A percentile compares a stretch with the other conserved stretches of the same genome.
Conservation (phyloP, 208 protist genomes). For the Trichomonas gallinae region DNA sequence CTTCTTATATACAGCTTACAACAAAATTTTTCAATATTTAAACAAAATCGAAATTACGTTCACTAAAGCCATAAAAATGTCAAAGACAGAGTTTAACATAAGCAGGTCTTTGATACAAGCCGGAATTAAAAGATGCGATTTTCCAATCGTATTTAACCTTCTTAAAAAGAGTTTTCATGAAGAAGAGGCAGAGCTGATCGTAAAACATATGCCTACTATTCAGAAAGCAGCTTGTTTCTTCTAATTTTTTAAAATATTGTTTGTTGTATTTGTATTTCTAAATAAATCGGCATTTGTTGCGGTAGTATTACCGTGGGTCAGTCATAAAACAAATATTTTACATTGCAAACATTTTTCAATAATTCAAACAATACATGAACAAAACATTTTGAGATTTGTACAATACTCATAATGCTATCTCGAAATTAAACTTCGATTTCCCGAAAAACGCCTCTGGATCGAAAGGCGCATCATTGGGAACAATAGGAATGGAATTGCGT, state of each 20-base stretch:
- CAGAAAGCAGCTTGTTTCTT: background rate
- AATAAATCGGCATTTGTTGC: too few relatives aligned
- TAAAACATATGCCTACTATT: background rate
- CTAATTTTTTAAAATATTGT: background rate
- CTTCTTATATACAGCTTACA: background rate
- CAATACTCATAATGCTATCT: too few relatives aligned
- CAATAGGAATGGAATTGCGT: background rate
- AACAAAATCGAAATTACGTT: background rate
- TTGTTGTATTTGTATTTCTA: background rate
- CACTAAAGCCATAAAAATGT: background rate
- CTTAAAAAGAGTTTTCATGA: background rate
- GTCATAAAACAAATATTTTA: too few relatives aligned
- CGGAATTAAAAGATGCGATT: background rate
- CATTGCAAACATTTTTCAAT: too few relatives aligned
- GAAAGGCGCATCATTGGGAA: background rate
- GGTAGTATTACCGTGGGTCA: too few relatives aligned
- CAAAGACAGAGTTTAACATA: background rate
- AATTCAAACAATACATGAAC: too few relatives aligned
- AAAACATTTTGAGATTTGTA: too few relatives aligned
- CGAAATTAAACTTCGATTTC: background rate
- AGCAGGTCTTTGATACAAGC: background rate
- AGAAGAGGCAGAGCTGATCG: background rate
- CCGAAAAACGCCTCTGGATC: background rate
- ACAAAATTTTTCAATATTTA: background rate
- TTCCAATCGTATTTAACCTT: background rate